These are phyloP conservation scores for Alternaria alternata DNA, from an alignment of 2,329 filamentous ascomycete genomes.

Conservation along the genomic window DNA sequence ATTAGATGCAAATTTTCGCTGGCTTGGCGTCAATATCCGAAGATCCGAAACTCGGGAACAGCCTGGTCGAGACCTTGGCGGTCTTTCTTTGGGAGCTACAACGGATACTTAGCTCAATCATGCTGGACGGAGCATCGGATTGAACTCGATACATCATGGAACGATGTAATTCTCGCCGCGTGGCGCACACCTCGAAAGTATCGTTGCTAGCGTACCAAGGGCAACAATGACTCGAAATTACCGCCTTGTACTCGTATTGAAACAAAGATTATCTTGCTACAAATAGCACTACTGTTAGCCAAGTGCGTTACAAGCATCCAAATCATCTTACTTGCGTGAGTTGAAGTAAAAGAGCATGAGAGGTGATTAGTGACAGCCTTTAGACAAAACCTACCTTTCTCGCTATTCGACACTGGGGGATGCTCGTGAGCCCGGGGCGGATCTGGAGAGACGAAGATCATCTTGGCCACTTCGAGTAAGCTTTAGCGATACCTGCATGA, in stretches of 20 bases:
- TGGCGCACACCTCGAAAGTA: not conserved
- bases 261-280: not conserved
- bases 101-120: not conserved
- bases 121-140: not conserved
- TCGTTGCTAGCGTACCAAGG: not conserved
- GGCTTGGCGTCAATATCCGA: not conserved
- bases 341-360: not conserved
- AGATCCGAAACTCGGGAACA: not conserved
- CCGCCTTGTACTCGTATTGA: not conserved
- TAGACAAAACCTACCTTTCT: too few species aligned
- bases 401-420: not conserved
- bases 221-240: not conserved
- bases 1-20: conserved; percentile 9
- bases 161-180: accelerated
- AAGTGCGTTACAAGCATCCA: not conserved
- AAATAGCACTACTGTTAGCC: not conserved
- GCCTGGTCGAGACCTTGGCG: not conserved
- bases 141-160: not conserved
- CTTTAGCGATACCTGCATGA: not conserved
- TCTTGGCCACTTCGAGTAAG: not conserved
- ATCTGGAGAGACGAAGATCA: not conserved
- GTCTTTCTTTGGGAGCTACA: not conserved
- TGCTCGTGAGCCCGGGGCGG: not conserved
- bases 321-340: not conserved
- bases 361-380: not conserved